Evolutionary conservation across 768 basidiomycete species (phyloP).

Genomic region (Crepidotus variabilis): DNA sequence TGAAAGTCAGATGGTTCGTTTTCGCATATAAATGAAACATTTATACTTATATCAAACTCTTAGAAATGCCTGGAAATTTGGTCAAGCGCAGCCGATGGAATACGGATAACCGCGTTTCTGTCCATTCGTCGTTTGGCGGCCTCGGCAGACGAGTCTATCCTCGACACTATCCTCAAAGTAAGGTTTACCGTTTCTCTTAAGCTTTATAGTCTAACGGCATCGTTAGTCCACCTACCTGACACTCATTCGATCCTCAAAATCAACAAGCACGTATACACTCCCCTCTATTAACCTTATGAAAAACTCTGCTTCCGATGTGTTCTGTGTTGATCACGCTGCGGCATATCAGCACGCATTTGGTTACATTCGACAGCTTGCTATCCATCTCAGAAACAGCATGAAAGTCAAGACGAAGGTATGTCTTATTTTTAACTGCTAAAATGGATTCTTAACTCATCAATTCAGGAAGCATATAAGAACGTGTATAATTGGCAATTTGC

Average conservation of each 20-base stretch:
- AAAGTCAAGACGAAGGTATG: constrained; percentile 80
- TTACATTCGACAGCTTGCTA: constrained; percentile 92
- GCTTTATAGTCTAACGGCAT: background rate
- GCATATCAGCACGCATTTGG: constrained; percentile 95
- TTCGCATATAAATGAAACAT: background rate
- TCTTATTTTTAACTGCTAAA: background rate
- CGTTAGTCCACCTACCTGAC: constrained; percentile 82
- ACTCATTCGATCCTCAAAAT: constrained; percentile 78
- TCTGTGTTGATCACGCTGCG: constrained; percentile 66
- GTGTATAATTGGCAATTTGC: constrained; percentile 99
- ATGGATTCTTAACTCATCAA: background rate
- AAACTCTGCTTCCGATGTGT: constrained; percentile 92
- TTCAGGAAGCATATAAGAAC: constrained; percentile 83
- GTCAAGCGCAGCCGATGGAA: constrained; percentile 75
- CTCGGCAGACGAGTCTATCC: constrained; percentile 71
- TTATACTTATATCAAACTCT: constrained; percentile 2
- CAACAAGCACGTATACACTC: constrained; percentile 81
- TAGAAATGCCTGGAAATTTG: constrained; percentile 84
- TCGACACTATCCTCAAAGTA: constrained; percentile 88
- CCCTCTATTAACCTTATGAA: constrained; percentile 97
- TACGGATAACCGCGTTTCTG: constrained; percentile 83
- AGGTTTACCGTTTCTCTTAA: constrained; percentile 9
- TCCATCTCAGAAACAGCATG: constrained; percentile 89
- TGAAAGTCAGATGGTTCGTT: constrained; percentile 57
- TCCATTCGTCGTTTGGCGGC: constrained; percentile 78